phyloP scores from a whole-genome alignment of 352 stramenopile genomes.

The Globisporangium mamillatum region DNA sequence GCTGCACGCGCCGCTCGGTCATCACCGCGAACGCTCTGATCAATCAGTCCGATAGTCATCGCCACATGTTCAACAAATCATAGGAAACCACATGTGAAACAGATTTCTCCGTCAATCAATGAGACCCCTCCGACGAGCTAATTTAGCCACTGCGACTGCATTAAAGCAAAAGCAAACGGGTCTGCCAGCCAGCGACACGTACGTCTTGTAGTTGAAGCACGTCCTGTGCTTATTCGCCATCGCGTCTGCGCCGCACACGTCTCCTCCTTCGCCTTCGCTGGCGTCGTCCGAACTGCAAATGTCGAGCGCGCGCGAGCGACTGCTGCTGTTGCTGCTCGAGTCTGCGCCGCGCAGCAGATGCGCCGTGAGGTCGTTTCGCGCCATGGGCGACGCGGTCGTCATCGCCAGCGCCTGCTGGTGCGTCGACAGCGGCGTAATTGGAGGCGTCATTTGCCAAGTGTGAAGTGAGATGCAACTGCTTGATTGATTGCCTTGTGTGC shows the following conservation, averaged over 20 bases:
- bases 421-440: background rate
- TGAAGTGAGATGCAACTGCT: background rate
- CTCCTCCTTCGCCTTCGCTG: background rate
- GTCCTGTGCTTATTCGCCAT: background rate
- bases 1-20: constrained; percentile 50
- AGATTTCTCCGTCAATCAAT: background rate
- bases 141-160: background rate
- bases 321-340: background rate
- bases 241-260: background rate
- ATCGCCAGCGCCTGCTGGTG: background rate
- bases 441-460: background rate
- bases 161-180: background rate
- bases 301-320: background rate
- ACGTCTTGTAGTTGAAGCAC: constrained; percentile 13
- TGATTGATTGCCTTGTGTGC: background rate
- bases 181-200: background rate
- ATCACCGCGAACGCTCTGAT: constrained; percentile 45
- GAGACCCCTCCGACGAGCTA: background rate
- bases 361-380: background rate
- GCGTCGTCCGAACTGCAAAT: background rate
- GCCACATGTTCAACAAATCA: background rate
- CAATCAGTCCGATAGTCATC: background rate
- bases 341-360: constrained; percentile 5
- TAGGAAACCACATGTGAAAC: background rate
- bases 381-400: background rate